Evolutionary conservation across 176 grass and related monocot species (phyloP), one percentile per base, ranked within the genome.

Genomic region (Oryza glumipatula): DNA sequence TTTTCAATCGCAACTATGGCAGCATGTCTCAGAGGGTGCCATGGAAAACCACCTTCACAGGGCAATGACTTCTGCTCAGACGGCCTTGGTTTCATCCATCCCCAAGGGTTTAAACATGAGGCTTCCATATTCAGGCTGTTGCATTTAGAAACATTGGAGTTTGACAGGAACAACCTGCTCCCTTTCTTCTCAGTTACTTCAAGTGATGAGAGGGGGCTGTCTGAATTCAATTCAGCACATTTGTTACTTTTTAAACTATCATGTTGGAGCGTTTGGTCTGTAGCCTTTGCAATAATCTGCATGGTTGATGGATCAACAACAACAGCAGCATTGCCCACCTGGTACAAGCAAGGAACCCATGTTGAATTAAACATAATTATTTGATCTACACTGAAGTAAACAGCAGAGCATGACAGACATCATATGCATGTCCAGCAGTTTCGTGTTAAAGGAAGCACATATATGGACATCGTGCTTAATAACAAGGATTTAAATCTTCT

Each of bases 21-120:
- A 56, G 96, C 96, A 87, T 98, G 93, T 69, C 48, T 88, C 32
- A 98, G 68, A 72, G 96, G 96, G 92, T 98, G 93, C 96, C 96
- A 98, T 7, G 66, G 65, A 84, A 85, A 86, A 73, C 70, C 79
- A 63, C 60, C 89, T 47, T 72, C 54, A 77, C 28, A 30, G 11
- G 80, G 70, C 80, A 83, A 61, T 61, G 76, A 30, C 13, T 76
- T 86, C 54, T 76, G 47, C 69, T 89, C 49, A 51, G 3, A 65
- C 12, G 66, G 74, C 48, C 23, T 83, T 84, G 86, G 83, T 70
- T 84, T 44, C 45, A 71, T 70, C 96, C 96, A 98, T 63, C 85
- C 89, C 86, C 91, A 95, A 45, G 93, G 89, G 80, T 95, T 91
- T 78, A 94, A 79, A 85, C 93, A 98, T 72, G 88, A 87, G 77